Percentiles rank a stretch among this genome's conserved stretches.
Conservation (phyloP, 306 rosid species). For the Castanea mollissima region DNA sequence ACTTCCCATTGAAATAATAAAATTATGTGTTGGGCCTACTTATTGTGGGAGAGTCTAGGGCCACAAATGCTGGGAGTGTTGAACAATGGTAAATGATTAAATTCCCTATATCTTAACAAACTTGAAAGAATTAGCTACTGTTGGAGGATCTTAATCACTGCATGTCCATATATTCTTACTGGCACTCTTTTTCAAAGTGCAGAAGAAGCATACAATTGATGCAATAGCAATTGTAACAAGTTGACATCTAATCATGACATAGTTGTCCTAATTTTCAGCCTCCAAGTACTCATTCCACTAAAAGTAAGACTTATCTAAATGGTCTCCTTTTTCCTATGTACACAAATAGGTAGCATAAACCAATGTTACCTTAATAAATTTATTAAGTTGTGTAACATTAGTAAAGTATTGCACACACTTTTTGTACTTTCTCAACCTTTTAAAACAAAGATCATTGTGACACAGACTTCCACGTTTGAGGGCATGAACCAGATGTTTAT, state of each 20-base stretch:
- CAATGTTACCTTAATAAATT: neutral
- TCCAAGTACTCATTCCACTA: neutral
- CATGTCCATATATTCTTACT: too few species aligned
- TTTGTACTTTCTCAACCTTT: too few species aligned
- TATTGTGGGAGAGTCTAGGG: too few species aligned
- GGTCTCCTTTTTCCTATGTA: too few species aligned
- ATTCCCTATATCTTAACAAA: neutral
- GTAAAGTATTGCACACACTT: neutral
- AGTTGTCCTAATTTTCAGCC: conserved; percentile 9
- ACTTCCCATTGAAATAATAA: too few species aligned
- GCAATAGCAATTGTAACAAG: neutral
- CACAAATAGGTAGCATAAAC: neutral
- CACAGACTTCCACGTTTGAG: neutral
- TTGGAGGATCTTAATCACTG: too few species aligned
- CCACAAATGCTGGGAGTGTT: too few species aligned
- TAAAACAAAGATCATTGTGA: too few species aligned
- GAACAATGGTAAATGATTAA: too few species aligned
- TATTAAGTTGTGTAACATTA: neutral
- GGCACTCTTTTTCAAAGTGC: too few species aligned
- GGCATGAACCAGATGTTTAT: neutral
- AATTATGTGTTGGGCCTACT: too few species aligned
- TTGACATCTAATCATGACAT: conserved; percentile 4
- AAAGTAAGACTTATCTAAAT: neutral
- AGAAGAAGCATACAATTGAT: neutral
- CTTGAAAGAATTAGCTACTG: too few species aligned